Evolutionary conservation across 2,329 filamentous ascomycete genomes (phyloP), one percentile per base, ranked within the genome.

Genomic region (Penicillium polonicum): DNA sequence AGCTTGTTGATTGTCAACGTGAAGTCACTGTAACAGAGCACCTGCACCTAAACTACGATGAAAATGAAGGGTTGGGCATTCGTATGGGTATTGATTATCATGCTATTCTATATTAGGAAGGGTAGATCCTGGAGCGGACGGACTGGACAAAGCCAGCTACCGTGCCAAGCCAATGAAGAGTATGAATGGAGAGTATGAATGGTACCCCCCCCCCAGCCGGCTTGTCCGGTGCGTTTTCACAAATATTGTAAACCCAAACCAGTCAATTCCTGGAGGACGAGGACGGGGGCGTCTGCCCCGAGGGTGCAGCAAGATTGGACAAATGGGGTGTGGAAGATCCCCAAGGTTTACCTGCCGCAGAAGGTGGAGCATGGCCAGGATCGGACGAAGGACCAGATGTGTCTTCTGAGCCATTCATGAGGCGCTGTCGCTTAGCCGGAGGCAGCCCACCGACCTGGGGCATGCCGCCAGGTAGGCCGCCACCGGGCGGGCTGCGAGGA

Each of bases 401-500:
- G 10, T 64, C 58, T 5, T 66, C 65, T 2, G 59, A 60, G 31
- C 70, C 70, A 49, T 76, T 76, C 70, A 74, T 75, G 29, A 75
- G 62, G 6, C 73, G 72, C 17, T 68, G 72, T 17, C 73, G 71
- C 57, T 76, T 76, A 13, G 65, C 64, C 17, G 70, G 71, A 10
- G 66, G 68, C 2, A 65, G 35, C 21, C 44, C 53, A 19, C 17
- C 10, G 4, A 15, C 57, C 42, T 12, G 63, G 58, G 25, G 59
- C 62, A 48, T 65, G 19, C 56, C 59, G 21, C 46, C 38, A 2
- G 60, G 56, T 19, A 64, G 66, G 9, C 51, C 53, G 25, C 35
- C 55, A 38, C 31, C 36, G 5, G 58, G 53, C 15, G 65, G 66
- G 27, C 60, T 68, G 36, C 65, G 65, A 23, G 59, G 48, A 50